Percentiles rank a stretch among this genome's conserved stretches.
Conservation (phyloP, 2,329 filamentous ascomycete genomes). For the Penicillium expansum region DNA sequence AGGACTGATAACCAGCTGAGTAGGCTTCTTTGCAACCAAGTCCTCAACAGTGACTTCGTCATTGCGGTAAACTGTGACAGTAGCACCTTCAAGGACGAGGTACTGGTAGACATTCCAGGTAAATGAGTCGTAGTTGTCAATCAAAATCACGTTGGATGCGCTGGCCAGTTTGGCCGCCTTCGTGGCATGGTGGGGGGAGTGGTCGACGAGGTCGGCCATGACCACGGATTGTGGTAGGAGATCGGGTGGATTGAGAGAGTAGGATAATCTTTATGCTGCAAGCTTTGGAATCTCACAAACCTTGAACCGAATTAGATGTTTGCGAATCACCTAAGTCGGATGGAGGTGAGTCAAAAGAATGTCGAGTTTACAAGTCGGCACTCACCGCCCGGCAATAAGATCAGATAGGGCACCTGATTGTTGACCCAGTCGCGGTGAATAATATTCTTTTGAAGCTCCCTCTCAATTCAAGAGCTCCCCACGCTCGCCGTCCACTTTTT, state of each 20-base stretch:
- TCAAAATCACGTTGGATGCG: constrained; percentile 87
- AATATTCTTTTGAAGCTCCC: constrained; percentile 31
- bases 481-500: constrained; percentile 12
- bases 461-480: constrained; percentile 22
- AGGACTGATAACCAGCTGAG: constrained; percentile 90
- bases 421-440: constrained; percentile 36
- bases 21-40: constrained; percentile 77
- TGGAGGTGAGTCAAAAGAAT: constrained; percentile 15
- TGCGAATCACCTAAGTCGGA: background rate
- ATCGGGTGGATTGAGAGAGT: background rate
- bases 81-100: constrained; percentile 90
- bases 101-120: constrained; percentile 99
- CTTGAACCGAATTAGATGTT: background rate
- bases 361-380: constrained; percentile 13
- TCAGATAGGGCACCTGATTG: constrained; percentile 39
- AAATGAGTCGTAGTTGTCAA: constrained; percentile 99
- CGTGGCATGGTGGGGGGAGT: constrained; percentile 77
- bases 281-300: background rate
- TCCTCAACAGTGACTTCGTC: constrained; percentile 86
- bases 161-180: constrained; percentile 69
- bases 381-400: constrained; percentile 37
- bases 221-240: constrained; percentile 12
- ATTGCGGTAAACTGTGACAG: constrained; percentile 85
- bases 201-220: constrained; percentile 61
- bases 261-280: background rate